Percentiles rank a stretch among this genome's conserved stretches.
Conservation (phyloP, 1,284 basidiomycete genomes). For the Calocybe gambosa region DNA sequence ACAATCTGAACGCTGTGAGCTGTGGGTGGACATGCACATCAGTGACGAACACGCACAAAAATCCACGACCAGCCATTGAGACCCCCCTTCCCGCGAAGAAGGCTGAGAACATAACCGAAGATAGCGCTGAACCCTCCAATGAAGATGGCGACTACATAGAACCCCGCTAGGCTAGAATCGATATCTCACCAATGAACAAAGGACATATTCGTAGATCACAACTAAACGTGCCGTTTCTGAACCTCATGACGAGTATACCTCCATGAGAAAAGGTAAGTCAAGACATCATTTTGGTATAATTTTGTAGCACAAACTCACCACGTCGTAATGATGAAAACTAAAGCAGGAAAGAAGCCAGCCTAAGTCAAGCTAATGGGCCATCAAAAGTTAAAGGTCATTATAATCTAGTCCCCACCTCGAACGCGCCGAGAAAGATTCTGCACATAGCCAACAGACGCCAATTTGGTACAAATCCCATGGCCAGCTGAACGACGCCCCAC, state of each 20-base stretch:
- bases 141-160: slow-evolving; percentile 37
- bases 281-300: background rate
- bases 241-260: slow-evolving; percentile 45
- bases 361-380: slow-evolving; percentile 13
- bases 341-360: slow-evolving; percentile 42
- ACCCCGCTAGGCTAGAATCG: slow-evolving; percentile 32
- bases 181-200: background rate
- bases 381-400: background rate
- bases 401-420: slow-evolving; percentile 29
- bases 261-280: background rate
- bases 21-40: background rate
- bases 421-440: slow-evolving; percentile 34
- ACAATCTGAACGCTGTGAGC: slow-evolving; percentile 31
- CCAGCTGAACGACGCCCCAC: slow-evolving; percentile 38
- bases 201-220: background rate
- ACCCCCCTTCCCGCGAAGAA: slow-evolving; percentile 30
- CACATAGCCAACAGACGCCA: slow-evolving; percentile 36
- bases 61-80: slow-evolving; percentile 44
- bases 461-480: slow-evolving; percentile 38
- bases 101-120: slow-evolving; percentile 35
- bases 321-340: slow-evolving; percentile 40
- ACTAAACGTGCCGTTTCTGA: slow-evolving; percentile 31
- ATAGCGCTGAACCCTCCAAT: slow-evolving; percentile 39
- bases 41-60: slow-evolving; percentile 28
- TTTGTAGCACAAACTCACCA: slow-evolving; percentile 28